Base-by-base conservation (phyloP, 73 alveolate species). In the Paramecium biaurelia region DNA sequence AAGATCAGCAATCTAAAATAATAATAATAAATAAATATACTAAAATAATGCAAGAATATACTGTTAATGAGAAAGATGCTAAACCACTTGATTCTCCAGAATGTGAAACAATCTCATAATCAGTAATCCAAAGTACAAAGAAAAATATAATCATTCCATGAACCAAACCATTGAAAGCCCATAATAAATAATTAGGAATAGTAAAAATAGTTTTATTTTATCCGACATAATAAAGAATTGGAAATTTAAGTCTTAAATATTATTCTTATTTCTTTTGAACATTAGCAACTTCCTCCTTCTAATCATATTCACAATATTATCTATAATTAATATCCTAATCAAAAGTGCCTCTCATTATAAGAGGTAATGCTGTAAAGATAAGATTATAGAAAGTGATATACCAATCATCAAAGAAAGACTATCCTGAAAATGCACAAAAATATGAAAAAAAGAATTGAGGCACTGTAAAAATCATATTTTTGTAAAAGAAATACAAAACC, bases 401-500 rank as follows among this genome's bases (percentile, higher is more conserved):
- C 99, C 98, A 97, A 93, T 97, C 99, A 41, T 97, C 96, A 93
- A 98, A 96, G 97, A 92, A 97, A n/a, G 98, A 93, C 76, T 98
- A 97, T 4, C 99, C 99, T 74, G 98, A 94, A 76, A 96, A 98
- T 5, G 98, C 98, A 94, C 94, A 96, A 86, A 89, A 95, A 89
- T 96, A 94, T 21, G 98, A 98, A 92, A 94, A 98, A 76, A 96
- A 96, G 84, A 96, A 92, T 92, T 98, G 26, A 5, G 95, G 95
- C 20, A 92, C 99, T 70, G 98, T 94, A 88, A 97, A 97, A 7
- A 98, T 99, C 43, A 98, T 96, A 92, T 98, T 98, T 86, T 98
- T 98, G 86, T 98, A 98, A 95, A 98, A 98, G 93, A 97, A 98
- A 95, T 97, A 98, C 92, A 99, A 95, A 85, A 98, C 98, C 97